Percentiles rank a stretch among this genome's conserved stretches.
Conservation (phyloP, 2,329 filamentous ascomycete genomes). For the Neophaeococcomyces aloes region DNA sequence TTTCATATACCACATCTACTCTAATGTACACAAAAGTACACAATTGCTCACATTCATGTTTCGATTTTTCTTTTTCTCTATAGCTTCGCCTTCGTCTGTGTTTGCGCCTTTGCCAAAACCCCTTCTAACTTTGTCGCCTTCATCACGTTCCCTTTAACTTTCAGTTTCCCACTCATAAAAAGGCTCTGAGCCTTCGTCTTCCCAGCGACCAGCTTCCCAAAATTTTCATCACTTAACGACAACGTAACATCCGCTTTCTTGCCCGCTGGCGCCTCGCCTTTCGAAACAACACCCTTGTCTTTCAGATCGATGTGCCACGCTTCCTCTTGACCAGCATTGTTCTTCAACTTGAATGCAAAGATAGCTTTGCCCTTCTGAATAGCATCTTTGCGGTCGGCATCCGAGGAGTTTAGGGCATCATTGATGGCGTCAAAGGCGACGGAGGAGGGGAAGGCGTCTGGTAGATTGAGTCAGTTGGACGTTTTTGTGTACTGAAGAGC, state of each 20-base stretch:
- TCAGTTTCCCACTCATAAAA: slow-evolving; percentile 97
- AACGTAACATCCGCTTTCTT: slow-evolving; percentile 86
- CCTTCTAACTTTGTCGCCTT: slow-evolving; percentile 94
- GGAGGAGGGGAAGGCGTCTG: slow-evolving; percentile 80
- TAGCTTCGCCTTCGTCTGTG: slow-evolving; percentile 68
- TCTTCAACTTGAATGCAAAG: slow-evolving; percentile 89
- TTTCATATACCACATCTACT: no score
- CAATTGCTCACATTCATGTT: background rate
- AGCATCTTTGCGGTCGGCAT: slow-evolving; percentile 70
- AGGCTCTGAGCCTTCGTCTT: slow-evolving; percentile 90
- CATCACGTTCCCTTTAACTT: slow-evolving; percentile 97
- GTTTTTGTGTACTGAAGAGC: slow-evolving; percentile 5
- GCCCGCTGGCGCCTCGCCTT: slow-evolving; percentile 57
- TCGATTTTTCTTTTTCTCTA: background rate
- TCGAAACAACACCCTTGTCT: slow-evolving; percentile 70
- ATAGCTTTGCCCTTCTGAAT: slow-evolving; percentile 80
- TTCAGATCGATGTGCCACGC: slow-evolving; percentile 96
- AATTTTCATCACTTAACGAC: slow-evolving; percentile 72
- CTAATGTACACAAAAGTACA: no score
- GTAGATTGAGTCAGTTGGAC: no score
- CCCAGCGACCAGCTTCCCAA: slow-evolving; percentile 68
- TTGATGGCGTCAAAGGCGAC: slow-evolving; percentile 84
- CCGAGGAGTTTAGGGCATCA: slow-evolving; percentile 54
- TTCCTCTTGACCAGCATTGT: slow-evolving; percentile 64
- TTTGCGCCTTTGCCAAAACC: slow-evolving; percentile 77